Base-by-base conservation (phyloP, 2,329 filamentous ascomycete species). In the Pseudogymnoascus pannorum region DNA sequence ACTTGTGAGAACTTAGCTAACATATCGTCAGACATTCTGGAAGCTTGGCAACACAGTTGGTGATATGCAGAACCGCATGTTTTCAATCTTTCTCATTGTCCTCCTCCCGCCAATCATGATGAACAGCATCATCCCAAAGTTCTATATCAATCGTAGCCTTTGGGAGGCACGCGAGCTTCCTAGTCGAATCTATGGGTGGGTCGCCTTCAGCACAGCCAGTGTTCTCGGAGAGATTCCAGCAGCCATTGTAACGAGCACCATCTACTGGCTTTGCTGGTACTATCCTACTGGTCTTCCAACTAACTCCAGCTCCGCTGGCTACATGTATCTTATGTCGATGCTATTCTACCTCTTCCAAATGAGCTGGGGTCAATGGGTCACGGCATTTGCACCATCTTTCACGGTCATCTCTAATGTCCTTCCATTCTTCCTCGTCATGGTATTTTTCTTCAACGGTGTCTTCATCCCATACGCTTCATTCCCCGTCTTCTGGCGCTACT, bases 401-500 rank as follows among this genome's bases (percentile, higher is more conserved):
- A 78, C 84, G 9, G 85, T 85, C 51, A 83, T 84, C 0, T 75
- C 81, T 0, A 75, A 86, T 4, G 78, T 79, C 64, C 86, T 85
- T 64, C 82, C 82, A 0, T 68, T 86, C 0, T 60, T 86, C 12
- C 73, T 86, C 61, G 77, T 79, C 0, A 83, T 87, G 0, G 88
- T 91, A 2, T 79, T 90, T 9, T 82, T 81, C 1, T 92, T 92
- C 76, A 91, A 87, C 67, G 89, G 89, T 64, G 87, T 92, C 1
- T 77, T 91, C 4, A 87, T 91, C 0, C 87, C 88, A 0, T 89
- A 87, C 64, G 64, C 68, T 0, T 78, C 80, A 24, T 78, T 92
- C 22, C 81, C 84, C 5, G 67, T 72, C 0, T 91, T 91, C 72
- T 92, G 88, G 88, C 75, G 77, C 22, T 81, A 80, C 65, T 64